Evolutionary conservation across 805 yeast species (phyloP), one percentile per base, ranked within the genome.

Genomic region (Zygosaccharomyces siamensis): DNA sequence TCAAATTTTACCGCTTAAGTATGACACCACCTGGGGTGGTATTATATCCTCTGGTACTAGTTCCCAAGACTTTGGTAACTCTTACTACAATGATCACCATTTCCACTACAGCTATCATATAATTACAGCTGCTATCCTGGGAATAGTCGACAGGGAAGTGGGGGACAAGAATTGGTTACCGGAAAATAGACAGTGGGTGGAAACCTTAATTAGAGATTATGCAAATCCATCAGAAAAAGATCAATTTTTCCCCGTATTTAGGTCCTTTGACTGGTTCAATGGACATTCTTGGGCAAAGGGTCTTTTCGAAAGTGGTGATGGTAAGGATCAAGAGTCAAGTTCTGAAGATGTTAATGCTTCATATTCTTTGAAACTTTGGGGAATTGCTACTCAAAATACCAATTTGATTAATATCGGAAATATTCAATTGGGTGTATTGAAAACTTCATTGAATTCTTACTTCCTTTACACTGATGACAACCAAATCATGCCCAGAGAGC

Each of bases 271-370:
- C 61, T 85, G 87, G 87, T 85, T 69, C 61, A 77, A 77, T 58
- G 92, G 92, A 0, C 90, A 85, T 61, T 83, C 89, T 0, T 84
- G 84, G 79, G 92, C 90, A 0, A 82, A 81, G 59, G 90, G 92
- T 2, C 71, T 84, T 16, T 81, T 78, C 57, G 75, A 79, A 30
- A 74, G 82, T 52, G 86, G 86, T 6, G 90, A 85, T 64, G 90
- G 92, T 26, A 82, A 82, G 56, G 86, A 84, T 63, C 81, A 85
- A 63, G 90, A 85, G 64, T 80, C 86, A 0, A 76, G 81, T 18
- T 80, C 86, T 10, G 90, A 85, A 62, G 90, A 85, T 63, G 83
- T 83, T 53, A 84, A 85, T 60, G 81, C 84, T 46, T 75, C 79
- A 3, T 83, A 82, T 61, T 89, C 84, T 1, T 71, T 83, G 70